Evolutionary conservation across 805 yeast species (phyloP), one percentile per base, ranked within the genome.

Genomic region (Candida insectalens): DNA sequence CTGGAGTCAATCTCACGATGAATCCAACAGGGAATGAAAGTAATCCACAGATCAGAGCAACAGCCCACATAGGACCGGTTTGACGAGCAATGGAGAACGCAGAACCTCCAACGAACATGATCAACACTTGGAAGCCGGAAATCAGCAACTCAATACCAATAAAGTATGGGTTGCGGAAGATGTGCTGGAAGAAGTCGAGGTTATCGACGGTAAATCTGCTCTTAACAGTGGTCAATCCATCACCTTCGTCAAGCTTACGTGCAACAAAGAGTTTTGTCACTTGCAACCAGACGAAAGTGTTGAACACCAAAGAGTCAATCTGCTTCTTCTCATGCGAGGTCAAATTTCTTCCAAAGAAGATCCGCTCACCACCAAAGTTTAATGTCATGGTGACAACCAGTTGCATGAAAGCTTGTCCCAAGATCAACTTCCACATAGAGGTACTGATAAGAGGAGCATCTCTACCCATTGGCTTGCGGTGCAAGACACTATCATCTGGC

Each of bases 391-490:
- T 89, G 14, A 92, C 71, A 16, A 69, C 53, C 41, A 92, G 68
- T 64, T 92, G 99, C 40, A 76, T 70, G 12, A 67, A 39, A 2
- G 95, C 71, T 61, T 92, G 96, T 3, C 95, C 92, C 32, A 88
- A 40, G 45, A 92, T 92, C 96, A 92, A 89, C 59, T 92, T 92
- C 98, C 98, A 92, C 88, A 92, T 92, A 7, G 95, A 81, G 3
- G 78, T 77, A 4, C 94, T 68, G 44, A 92, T 89, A 59, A 92
- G 67, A 2, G 94, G 83, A 12, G 74, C 70, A 16, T 64, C 61
- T 50, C 96, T 72, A 22, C 94, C 92, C 27, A 79, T 85, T 2
- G 98, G 99, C 50, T 73, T 77, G 35, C 84, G 68, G 41, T 81
- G 74, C 51, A 92, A 64, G 28, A 84, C 77, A 27, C 78, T 71